Evolutionary conservation across 2,329 filamentous ascomycete species (phyloP).

Genomic region (Pseudopyrenochaeta lycopersici): DNA sequence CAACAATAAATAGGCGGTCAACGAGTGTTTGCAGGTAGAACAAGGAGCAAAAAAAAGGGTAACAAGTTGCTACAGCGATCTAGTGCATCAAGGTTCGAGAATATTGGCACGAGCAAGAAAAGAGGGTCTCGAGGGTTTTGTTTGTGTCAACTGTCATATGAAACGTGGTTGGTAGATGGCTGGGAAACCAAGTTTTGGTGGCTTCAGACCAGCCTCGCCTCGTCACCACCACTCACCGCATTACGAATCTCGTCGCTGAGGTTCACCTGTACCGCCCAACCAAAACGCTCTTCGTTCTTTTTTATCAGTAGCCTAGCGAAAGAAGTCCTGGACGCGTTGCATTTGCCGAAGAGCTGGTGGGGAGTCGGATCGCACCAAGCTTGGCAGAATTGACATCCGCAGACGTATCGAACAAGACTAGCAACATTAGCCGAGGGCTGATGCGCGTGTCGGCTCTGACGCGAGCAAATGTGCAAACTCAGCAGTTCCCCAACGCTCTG

Average conservation of each 20-base stretch:
- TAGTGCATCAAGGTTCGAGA: slow-evolving; percentile 7
- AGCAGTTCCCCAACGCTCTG: slow-evolving; percentile 30
- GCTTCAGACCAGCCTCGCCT: slow-evolving; percentile 26
- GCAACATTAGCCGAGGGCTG: too few species aligned
- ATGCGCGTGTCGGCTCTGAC: neutral
- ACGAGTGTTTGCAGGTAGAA: slow-evolving; percentile 16
- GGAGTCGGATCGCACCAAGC: too few species aligned
- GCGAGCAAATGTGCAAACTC: slow-evolving; percentile 26
- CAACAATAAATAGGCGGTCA: slow-evolving; percentile 19
- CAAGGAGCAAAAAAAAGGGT: slow-evolving; percentile 19
- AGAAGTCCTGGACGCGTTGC: neutral
- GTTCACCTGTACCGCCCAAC: neutral
- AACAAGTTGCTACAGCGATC: slow-evolving; percentile 15
- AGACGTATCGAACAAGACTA: neutral
- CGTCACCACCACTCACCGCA: slow-evolving; percentile 35
- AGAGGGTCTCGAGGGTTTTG: slow-evolving; percentile 12
- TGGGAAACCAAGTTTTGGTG: slow-evolving; percentile 26
- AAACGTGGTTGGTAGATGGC: slow-evolving; percentile 28
- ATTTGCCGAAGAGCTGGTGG: too few species aligned
- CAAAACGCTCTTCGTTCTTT: neutral
- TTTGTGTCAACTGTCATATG: slow-evolving; percentile 19
- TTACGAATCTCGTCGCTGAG: slow-evolving; percentile 27
- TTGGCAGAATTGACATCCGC: neutral
- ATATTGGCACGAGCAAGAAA: slow-evolving; percentile 23
- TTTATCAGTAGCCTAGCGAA: too few species aligned